Conservation (phyloP, 306 rosid genomes). For the Crotalaria pallida region DNA sequence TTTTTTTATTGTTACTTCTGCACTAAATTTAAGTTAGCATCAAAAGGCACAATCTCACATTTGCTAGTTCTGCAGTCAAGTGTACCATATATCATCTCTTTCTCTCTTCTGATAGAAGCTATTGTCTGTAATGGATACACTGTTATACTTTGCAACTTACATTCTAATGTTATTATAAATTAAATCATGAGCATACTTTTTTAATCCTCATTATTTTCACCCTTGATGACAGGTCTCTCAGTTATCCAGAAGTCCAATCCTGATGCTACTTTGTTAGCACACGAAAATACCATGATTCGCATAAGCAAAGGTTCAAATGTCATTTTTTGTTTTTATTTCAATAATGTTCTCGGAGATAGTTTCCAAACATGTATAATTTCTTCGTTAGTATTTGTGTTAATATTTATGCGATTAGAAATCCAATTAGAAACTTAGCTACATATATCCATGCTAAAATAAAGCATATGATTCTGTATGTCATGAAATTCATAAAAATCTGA, state of each 20-base stretch:
- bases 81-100: neutral
- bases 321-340: conserved; percentile 15
- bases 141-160: conserved; percentile 2
- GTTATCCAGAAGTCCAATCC: conserved; percentile 79
- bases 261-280: conserved; percentile 64
- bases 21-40: neutral
- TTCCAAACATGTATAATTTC: neutral
- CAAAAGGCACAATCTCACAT: neutral
- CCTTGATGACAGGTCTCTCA: conserved; percentile 63
- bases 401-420: neutral
- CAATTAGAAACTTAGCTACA: neutral
- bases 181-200: neutral
- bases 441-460: neutral
- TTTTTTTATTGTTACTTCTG: neutral
- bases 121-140: neutral
- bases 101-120: neutral
- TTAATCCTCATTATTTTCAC: neutral
- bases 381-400: conserved; percentile 3
- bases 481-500: neutral
- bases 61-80: conserved; percentile 16
- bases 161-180: neutral
- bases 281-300: conserved; percentile 69
- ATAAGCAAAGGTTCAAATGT: conserved; percentile 57
- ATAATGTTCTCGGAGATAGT: neutral
- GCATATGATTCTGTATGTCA: neutral